Conservation (phyloP, 192 early-diverging fungal species). For the Lobosporangium transversale region DNA sequence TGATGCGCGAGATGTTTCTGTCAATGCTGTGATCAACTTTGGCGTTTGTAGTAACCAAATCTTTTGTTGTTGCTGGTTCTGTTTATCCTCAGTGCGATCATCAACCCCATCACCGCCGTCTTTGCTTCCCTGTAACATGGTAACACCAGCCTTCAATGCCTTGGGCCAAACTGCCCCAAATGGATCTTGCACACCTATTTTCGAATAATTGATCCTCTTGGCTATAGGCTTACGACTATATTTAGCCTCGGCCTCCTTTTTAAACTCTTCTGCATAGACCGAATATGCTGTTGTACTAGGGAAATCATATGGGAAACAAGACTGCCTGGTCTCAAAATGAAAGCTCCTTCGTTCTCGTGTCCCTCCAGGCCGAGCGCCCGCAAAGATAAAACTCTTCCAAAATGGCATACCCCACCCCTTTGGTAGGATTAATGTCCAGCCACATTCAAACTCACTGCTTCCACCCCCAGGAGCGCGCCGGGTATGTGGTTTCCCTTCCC, state of each 20-base stretch:
- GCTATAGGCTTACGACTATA: conserved; percentile 79
- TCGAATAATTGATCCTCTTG: conserved; percentile 85
- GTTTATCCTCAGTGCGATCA: too few species aligned
- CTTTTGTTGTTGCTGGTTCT: too few species aligned
- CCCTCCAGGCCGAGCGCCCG: conserved; percentile 85
- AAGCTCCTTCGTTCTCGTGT: conserved; percentile 74
- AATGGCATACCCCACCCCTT: conserved; percentile 86
- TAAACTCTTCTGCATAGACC: conserved; percentile 53
- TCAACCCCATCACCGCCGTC: not conserved
- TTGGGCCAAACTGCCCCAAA: conserved; percentile 75
- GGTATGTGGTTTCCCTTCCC: conserved; percentile 57
- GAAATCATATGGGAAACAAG: conserved; percentile 87
- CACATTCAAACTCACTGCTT: conserved; percentile 64
- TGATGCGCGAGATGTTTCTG: conserved; percentile 6
- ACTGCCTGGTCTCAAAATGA: conserved; percentile 79
- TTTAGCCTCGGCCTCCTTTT: conserved; percentile 53
- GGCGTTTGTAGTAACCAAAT: conserved; percentile 48
- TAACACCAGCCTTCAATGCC: conserved; percentile 20
- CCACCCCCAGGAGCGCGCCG: conserved; percentile 27
- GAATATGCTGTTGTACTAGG: conserved; percentile 78
- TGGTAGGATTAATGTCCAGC: conserved; percentile 87
- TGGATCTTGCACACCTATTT: conserved; percentile 71
- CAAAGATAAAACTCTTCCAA: conserved; percentile 90
- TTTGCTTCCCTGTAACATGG: conserved; percentile 30
- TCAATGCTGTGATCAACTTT: conserved; percentile 23